Evolutionary conservation across 371 early-diverging fungal genomes (phyloP), one percentile per base, ranked within the genome.

Genomic region (Zopfochytrium polystomum): DNA sequence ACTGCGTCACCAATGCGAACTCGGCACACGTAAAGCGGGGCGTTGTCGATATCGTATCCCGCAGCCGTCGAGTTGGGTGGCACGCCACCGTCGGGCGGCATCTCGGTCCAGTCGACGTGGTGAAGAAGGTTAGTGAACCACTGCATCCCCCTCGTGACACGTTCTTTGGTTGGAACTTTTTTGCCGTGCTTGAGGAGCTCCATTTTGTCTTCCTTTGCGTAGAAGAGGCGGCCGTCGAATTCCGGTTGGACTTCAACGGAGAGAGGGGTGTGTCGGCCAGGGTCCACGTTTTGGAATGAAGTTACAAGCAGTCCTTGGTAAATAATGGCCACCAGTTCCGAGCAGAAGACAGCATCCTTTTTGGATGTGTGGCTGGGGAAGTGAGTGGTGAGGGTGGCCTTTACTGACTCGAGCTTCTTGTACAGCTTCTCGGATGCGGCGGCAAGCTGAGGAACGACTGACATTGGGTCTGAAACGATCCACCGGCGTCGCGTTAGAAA

Each of bases 271-370:
- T 60, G 65, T 9, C 44, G 54, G 33, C 52, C 56, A 18, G 70
- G 62, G 13, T 13, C 20, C 1, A 26, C 44, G 33, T 60, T 33
- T n/a, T n/a, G 50, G 43, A 66, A 70, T n/a, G 58, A 56, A 43
- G 27, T 15, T 11, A 63, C 44, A 26, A 66, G 64, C 25, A 70
- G 23, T 11, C 9, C 47, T 6, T 38, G 31, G 44, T 66, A 70
- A 22, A 70, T 35, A 50, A 63, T 47, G 32, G 67, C 63, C n/a
- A 67, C 66, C 35, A 70, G 43, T 47, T 70, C 66, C 11, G 60
- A 60, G 47, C 71, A 70, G 59, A 70, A 70, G 25, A 70, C 67
- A 22, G 62, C 44, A 23, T 62, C 57, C 57, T 62, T 67, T 26
- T 62, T 57, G 31, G 30, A 11, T 11, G 18, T 18, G n/a, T 48